Evolutionary conservation across 2,329 filamentous ascomycete genomes (phyloP).

Genomic region (Phaeoacremonium minimum): DNA sequence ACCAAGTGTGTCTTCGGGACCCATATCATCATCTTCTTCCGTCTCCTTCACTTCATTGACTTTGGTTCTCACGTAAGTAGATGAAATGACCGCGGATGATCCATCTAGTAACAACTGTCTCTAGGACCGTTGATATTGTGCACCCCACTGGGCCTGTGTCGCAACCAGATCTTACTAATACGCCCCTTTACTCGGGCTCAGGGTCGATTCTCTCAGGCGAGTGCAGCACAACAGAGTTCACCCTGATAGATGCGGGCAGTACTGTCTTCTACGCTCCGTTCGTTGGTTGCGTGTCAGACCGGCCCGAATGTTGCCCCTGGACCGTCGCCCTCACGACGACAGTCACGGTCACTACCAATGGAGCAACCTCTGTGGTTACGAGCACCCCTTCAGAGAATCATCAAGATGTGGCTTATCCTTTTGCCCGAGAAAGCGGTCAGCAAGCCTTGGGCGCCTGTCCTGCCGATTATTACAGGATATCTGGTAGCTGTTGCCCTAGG

Average conservation of each 20-base stretch:
- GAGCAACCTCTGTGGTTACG: conserved; percentile 1
- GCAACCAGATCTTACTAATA: conserved; percentile 3
- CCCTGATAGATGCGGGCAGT: conserved; percentile 17
- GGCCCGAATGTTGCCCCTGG: conserved; percentile 21
- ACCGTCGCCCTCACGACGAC: conserved; percentile 10
- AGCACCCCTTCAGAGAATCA: conserved; percentile 4
- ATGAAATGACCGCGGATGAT: not conserved
- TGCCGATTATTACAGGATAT: conserved; percentile 20
- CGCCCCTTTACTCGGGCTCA: conserved; percentile 12
- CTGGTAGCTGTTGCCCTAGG: conserved; percentile 18
- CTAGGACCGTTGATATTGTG: not conserved
- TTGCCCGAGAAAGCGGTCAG: conserved; percentile 8
- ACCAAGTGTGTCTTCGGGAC: not conserved
- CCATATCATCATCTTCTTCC: not conserved
- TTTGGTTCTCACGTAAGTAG: not conserved
- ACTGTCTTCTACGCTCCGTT: conserved; percentile 19
- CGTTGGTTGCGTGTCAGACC: conserved; percentile 17
- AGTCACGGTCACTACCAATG: conserved; percentile 1
- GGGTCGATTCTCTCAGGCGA: conserved; percentile 15
- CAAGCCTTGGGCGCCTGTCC: conserved; percentile 12
- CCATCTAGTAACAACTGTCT: not conserved
- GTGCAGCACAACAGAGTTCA: conserved; percentile 17
- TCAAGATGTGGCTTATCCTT: conserved; percentile 12
- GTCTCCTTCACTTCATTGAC: not conserved
- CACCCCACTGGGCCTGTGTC: conserved; percentile 3